phyloP scores from a whole-genome alignment of 192 early-diverging fungal species.

The Entomortierella parvispora region DNA sequence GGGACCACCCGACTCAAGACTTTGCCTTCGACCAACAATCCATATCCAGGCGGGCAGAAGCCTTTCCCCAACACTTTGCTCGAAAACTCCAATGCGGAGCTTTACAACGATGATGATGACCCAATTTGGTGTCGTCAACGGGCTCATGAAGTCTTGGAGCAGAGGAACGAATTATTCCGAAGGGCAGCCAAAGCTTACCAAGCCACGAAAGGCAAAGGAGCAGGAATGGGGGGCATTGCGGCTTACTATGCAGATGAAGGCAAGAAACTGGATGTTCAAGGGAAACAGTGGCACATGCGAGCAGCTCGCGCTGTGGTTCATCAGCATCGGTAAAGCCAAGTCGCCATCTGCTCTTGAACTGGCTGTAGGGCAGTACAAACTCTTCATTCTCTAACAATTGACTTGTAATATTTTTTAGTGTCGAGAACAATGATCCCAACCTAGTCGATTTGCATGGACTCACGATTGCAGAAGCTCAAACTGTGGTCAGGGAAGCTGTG shows the following conservation, averaged over 20 bases:
- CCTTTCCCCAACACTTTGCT: conserved; percentile 49
- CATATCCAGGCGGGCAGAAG: conserved; percentile 11
- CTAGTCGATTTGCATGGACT: conserved; percentile 78
- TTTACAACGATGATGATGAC: conserved; percentile 57
- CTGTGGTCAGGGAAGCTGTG: conserved; percentile 66
- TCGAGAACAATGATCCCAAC: conserved; percentile 58
- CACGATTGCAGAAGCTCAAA: conserved; percentile 67
- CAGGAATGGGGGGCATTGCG: conserved; percentile 58
- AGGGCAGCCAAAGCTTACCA: conserved; percentile 58
- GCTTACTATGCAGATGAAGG: conserved; percentile 63
- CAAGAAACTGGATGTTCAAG: conserved; percentile 51
- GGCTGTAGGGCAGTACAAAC: too few species aligned
- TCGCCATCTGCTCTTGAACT: not conserved
- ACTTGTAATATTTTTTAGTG: conserved; percentile 18
- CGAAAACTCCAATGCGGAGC: conserved; percentile 39
- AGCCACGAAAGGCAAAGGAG: conserved; percentile 49
- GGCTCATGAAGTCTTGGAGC: conserved; percentile 41
- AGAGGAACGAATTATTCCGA: conserved; percentile 60
- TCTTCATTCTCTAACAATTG: too few species aligned
- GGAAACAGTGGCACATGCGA: conserved; percentile 64
- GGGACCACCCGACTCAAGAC: conserved; percentile 15
- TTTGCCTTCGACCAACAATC: conserved; percentile 34
- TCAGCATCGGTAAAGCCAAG: conserved; percentile 25
- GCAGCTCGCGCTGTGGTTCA: conserved; percentile 63
- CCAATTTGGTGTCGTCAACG: conserved; percentile 58